phyloP scores from a whole-genome alignment of 495 filamentous ascomycete genomes.

The Neurospora cerealis region DNA sequence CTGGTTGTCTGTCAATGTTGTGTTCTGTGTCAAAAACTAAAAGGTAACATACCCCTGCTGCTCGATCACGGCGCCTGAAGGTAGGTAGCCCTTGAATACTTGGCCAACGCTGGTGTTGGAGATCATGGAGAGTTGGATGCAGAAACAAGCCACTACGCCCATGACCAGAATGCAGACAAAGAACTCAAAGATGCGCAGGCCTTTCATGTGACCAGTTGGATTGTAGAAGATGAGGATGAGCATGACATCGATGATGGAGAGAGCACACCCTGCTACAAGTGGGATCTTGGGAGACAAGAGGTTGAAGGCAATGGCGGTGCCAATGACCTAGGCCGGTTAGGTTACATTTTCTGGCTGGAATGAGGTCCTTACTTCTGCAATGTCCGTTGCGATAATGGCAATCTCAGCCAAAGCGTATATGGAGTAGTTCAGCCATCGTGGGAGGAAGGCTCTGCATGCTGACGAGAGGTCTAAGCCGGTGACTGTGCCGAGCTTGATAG shows the following conservation, averaged over 20 bases:
- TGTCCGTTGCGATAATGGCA: slow-evolving; percentile 82
- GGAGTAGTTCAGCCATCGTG: slow-evolving; percentile 63
- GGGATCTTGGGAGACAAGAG: slow-evolving; percentile 67
- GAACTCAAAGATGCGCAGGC: slow-evolving; percentile 67
- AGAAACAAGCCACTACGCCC: slow-evolving; percentile 84
- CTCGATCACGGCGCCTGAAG: slow-evolving; percentile 64
- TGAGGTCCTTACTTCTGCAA: slow-evolving; percentile 51
- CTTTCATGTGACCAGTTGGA: slow-evolving; percentile 62
- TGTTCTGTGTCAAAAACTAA: neutral
- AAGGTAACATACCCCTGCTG: slow-evolving; percentile 28
- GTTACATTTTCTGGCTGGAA: too few relatives aligned
- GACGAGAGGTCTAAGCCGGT: slow-evolving; percentile 75
- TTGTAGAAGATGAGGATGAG: slow-evolving; percentile 78
- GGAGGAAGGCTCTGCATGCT: slow-evolving; percentile 66
- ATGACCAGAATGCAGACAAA: slow-evolving; percentile 73
- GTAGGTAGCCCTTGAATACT: slow-evolving; percentile 77
- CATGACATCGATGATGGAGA: slow-evolving; percentile 77
- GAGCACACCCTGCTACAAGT: slow-evolving; percentile 75
- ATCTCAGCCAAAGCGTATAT: slow-evolving; percentile 69
- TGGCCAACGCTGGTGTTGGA: slow-evolving; percentile 56
- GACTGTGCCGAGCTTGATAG: slow-evolving; percentile 77
- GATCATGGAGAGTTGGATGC: slow-evolving; percentile 77
- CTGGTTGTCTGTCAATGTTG: neutral
- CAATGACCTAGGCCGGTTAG: slow-evolving; percentile 50
- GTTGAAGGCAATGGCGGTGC: slow-evolving; percentile 85